A percentile compares a stretch with the other conserved stretches of the same genome.
Evolutionary conservation across 2,329 filamentous ascomycete genomes (phyloP).

Genomic region (Trichothecium roseum): DNA sequence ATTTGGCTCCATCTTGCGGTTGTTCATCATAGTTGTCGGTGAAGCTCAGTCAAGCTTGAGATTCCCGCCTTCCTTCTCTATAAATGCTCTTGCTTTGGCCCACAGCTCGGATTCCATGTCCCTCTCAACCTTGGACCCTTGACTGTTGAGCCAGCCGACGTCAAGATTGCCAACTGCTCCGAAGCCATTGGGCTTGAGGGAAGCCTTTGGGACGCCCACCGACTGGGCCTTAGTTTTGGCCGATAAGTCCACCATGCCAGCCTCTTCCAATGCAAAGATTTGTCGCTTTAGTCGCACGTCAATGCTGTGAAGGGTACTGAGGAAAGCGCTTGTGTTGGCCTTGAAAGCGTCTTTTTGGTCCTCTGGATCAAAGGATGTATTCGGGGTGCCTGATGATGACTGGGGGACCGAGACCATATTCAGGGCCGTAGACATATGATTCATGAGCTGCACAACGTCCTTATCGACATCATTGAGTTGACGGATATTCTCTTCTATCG

Average conservation of each 20-base stretch:
- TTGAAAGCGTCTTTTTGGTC: constrained; percentile 48
- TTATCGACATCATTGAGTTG: constrained; percentile 74
- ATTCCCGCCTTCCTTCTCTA: constrained; percentile 20
- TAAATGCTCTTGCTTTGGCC: constrained; percentile 29
- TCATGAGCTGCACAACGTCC: constrained; percentile 30
- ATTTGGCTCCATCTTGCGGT: too few relatives aligned
- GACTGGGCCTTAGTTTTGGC: constrained; percentile 21
- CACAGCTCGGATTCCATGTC: constrained; percentile 80
- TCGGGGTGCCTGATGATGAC: constrained; percentile 7
- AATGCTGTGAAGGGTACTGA: constrained; percentile 61
- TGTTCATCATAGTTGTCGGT: too few relatives aligned
- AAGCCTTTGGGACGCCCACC: constrained; percentile 12
- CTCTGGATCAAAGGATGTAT: constrained; percentile 26
- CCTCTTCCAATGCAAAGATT: constrained; percentile 73
- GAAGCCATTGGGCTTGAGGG: constrained; percentile 42
- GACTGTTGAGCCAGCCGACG: constrained; percentile 81
- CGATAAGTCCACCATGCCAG: constrained; percentile 54
- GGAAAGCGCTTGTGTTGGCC: constrained; percentile 53
- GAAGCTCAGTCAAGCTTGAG: constrained; percentile 5
- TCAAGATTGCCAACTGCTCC: constrained; percentile 56
- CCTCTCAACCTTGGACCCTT: constrained; percentile 69
- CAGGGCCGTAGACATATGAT: constrained; percentile 35
- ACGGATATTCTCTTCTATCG: constrained; percentile 65
- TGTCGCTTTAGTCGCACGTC: constrained; percentile 58
- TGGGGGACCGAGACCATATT: constrained; percentile 29